These are phyloP conservation scores for Fusarium globosum DNA, from an alignment of 2,329 filamentous ascomycete species.

Conservation along the genomic window DNA sequence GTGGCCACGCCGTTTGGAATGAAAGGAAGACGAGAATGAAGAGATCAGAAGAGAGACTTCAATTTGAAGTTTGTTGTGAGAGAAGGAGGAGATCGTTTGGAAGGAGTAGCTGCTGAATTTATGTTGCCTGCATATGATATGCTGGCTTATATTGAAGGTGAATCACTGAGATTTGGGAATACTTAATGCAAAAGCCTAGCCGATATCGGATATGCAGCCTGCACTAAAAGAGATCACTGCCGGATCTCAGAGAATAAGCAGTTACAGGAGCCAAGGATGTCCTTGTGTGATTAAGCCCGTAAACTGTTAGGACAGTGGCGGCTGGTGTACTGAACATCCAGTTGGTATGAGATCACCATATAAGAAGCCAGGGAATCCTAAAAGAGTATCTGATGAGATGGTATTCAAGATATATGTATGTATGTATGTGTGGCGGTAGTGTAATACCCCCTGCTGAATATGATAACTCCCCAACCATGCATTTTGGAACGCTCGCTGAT, in stretches of 20 bases:
- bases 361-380: accelerated
- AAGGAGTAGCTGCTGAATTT: too few relatives aligned
- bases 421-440: neutral
- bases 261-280: accelerated
- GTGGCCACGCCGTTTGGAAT: too few relatives aligned
- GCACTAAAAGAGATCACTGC: accelerated
- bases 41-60: too few relatives aligned
- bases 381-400: neutral
- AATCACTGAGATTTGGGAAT: neutral
- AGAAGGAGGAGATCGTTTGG: too few relatives aligned
- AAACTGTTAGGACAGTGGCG: neutral
- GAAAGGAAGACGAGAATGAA: too few relatives aligned
- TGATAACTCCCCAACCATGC: slow-evolving; percentile 8
- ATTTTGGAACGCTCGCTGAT: neutral
- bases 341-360: accelerated
- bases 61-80: too few relatives aligned
- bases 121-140: too few relatives aligned
- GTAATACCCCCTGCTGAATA: neutral
- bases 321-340: neutral
- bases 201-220: accelerated
- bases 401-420: neutral
- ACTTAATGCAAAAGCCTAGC: neutral
- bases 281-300: accelerated
- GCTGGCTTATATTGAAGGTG: neutral
- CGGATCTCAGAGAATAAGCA: neutral